Base-by-base conservation (phyloP, 495 filamentous ascomycete genomes). In the Lepidopterella palustris region DNA sequence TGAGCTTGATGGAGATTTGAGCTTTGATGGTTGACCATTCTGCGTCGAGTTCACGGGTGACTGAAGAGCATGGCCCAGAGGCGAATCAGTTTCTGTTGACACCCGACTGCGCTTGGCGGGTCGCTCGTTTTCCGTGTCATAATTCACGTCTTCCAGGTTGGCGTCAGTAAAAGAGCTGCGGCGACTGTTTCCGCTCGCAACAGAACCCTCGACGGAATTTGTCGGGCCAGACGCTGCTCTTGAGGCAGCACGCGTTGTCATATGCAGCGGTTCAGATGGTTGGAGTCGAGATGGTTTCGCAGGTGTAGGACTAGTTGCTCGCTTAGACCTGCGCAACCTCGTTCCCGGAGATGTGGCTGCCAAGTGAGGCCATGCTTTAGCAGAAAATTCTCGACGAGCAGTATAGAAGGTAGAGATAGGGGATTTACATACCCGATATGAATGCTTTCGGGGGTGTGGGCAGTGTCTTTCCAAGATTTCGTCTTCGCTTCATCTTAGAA, bases 191-290 rank as follows among this genome's bases (percentile, higher is more conserved):
- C 25, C 53, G 39, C 59, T 54, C 10, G 65, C 51, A 55, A 60
- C 31, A 13, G 69, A 71, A 13, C 55, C 39, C 18, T 64, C 62
- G 39, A 47, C 55, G 10, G 69, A 58, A 53, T 53, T 62, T 42
- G 57, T 62, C 24, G 60, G 45, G 26, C 57, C 64, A 10, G 69
- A 69, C 29, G 60, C 69, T 45, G 66, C 64, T 27, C 63, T 62
- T 52, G 67, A 56, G 55, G 68, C 68, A 56, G 59, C 63, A n/a
- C 69, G 54, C 4, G 67, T 70, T 13, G 62, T 70, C 67, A 71
- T 71, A 42, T 68, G 67, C 47, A 69, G 54, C 28, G 69, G 69
- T 57, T 55, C 55, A n/a, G 69, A 70, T 24, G 69, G 69, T 58
- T 68, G 67, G 45, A 71, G 65, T 61, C 67, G 59, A 48, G 64